Conservation (phyloP, 2,329 filamentous ascomycete genomes). For the Aspergillus texensis region DNA sequence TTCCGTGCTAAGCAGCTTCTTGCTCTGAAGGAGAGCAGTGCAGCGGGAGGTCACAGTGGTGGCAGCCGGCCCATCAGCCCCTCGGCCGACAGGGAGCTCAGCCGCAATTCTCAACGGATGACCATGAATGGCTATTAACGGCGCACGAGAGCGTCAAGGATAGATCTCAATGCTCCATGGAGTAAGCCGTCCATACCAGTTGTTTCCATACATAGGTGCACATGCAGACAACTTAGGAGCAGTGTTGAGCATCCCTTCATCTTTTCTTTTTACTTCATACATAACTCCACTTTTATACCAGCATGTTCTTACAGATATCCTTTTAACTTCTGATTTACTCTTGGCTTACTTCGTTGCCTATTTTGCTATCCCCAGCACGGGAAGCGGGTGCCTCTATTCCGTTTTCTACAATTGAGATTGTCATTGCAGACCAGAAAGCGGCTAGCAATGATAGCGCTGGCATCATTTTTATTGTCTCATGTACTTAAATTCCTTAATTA, state of each 20-base stretch:
- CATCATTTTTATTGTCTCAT: conserved; percentile 32
- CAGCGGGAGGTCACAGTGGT: conserved; percentile 67
- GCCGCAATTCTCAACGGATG: conserved; percentile 94
- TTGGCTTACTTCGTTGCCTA: conserved; percentile 26
- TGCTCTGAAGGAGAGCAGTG: conserved; percentile 96
- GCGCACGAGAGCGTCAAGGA: conserved; percentile 10
- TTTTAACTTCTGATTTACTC: conserved; percentile 32
- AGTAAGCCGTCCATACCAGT: conserved; percentile 22
- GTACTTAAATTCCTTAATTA: conserved; percentile 41
- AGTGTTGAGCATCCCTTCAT: conserved; percentile 18
- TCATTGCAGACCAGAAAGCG: conserved; percentile 31
- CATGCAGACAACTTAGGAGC: conserved; percentile 17
- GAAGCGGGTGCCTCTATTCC: conserved; percentile 26
- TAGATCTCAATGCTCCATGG: conserved; percentile 21
- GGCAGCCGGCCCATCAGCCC: conserved; percentile 94
- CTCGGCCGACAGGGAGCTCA: conserved; percentile 89
- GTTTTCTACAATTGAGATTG: conserved; percentile 28
- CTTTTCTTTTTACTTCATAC: conserved; percentile 19
- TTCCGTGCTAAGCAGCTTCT: conserved; percentile 99
- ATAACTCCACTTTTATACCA: conserved; percentile 35
- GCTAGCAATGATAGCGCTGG: conserved; percentile 31
- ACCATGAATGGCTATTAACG: conserved; percentile 97
- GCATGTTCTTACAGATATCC: conserved; percentile 44
- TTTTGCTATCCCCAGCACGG: conserved; percentile 20
- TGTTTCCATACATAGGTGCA: conserved; percentile 17